A percentile compares a stretch with the other conserved stretches of the same genome.
phyloP scores from a whole-genome alignment of 2,329 filamentous ascomycete species.

The Parastagonospora avenae region DNA sequence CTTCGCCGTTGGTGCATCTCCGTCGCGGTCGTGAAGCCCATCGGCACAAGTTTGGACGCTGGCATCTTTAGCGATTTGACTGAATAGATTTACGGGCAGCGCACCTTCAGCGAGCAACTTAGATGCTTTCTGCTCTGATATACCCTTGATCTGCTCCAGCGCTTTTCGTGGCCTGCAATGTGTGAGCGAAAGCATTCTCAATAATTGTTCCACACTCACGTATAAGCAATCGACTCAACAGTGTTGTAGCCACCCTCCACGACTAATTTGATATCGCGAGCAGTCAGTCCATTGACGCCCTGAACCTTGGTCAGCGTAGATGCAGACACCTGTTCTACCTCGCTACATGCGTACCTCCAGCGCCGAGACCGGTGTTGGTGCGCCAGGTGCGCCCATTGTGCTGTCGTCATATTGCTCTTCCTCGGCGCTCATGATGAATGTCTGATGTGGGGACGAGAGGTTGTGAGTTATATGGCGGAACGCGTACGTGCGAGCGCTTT shows the following conservation, averaged over 20 bases:
- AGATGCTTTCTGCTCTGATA: constrained; percentile 93
- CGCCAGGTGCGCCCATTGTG: constrained; percentile 79
- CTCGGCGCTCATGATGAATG: constrained; percentile 53
- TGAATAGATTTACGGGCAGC: constrained; percentile 8
- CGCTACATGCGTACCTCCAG: constrained; percentile 71
- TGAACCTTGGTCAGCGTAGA: constrained; percentile 45
- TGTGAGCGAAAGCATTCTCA: constrained; percentile 25
- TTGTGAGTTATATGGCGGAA: not conserved
- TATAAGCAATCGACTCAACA: constrained; percentile 95
- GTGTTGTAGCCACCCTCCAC: constrained; percentile 93
- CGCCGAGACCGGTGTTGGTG: constrained; percentile 84
- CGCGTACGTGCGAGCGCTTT: not conserved
- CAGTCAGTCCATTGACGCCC: constrained; percentile 89
- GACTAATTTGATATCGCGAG: constrained; percentile 91
- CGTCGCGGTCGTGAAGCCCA: constrained; percentile 98
- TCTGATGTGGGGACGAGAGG: not conserved
- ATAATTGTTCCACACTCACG: constrained; percentile 55
- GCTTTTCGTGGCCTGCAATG: constrained; percentile 66
- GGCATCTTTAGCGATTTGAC: constrained; percentile 8
- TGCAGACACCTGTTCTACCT: too few relatives aligned
- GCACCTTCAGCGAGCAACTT: constrained; percentile 89
- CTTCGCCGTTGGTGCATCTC: constrained; percentile 98
- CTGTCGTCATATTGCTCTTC: constrained; percentile 69
- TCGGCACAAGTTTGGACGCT: constrained; percentile 95
- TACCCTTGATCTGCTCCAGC: constrained; percentile 95